Base-by-base conservation (phyloP, 139 green algal genomes). In the Eudorina sp. region DNA sequence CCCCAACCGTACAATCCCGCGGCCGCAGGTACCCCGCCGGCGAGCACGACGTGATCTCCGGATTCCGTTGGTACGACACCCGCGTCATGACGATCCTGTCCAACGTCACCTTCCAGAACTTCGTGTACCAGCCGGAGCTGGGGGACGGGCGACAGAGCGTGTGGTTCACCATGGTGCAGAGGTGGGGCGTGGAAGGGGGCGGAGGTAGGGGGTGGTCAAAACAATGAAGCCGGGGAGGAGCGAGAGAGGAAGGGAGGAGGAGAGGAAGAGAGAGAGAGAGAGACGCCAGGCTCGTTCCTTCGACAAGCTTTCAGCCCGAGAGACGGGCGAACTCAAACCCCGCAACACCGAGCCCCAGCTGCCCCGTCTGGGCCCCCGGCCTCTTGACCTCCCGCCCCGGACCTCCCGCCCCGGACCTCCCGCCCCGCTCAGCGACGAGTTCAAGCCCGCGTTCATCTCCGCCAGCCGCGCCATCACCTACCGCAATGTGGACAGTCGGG, bases 31-130 rank as follows among this genome's bases (percentile, higher is more conserved):
- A 95, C 75, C 93, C 93, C 4, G 92, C 83, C 0, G 73, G 79
- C 34, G 27, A 86, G 16, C 66, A 75, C 40, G 93, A 95, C 68
- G 84, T 94, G n/a, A 92, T 93, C 23, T 87, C 93, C 7, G 93
- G 93, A 21, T 96, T 95, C 76, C 92, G 92, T 34, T 94, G 84
- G 83, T 92, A 92, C 70, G 89, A 92, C 62, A 89, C 79, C 6
- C 64, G 66, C 43, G 94, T 93, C 55, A 89, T 88, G 86, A 96
- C 93, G 0, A 86, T 95, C 23, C 84, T 96, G 13, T 79, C 73
- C 89, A 92, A 94, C 86, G 76, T 91, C 45, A 93, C 87, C 7
- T 95, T 94, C 79, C 82, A 70, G 51, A 95, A 95, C 79, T 95
- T 89, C 74, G 88, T 84, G n/a, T 94, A 90, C 75, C 60, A 92